phyloP scores from a whole-genome alignment of 2,329 filamentous ascomycete species.

The Exophiala phaeomuriformis region DNA sequence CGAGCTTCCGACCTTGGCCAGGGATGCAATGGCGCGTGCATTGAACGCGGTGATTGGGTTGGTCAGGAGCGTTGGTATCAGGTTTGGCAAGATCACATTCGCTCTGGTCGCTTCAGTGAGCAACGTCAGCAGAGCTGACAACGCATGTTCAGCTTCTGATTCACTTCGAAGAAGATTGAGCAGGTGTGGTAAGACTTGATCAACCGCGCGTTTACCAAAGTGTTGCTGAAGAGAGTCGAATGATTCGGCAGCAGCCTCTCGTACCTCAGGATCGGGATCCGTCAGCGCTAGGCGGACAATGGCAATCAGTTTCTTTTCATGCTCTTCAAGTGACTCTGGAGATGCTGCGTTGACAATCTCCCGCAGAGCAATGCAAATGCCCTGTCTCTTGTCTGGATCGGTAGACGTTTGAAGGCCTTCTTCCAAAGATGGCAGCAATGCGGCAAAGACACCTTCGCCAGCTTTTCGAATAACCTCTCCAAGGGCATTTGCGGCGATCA shows the following conservation, averaged over 20 bases:
- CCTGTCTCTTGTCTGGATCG: constrained; percentile 88
- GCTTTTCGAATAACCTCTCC: constrained; percentile 96
- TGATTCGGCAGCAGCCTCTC: constrained; percentile 92
- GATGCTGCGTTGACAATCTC: constrained; percentile 88
- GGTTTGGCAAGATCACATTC: constrained; percentile 92
- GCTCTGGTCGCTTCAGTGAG: constrained; percentile 89
- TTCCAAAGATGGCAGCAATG: constrained; percentile 81
- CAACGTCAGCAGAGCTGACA: constrained; percentile 85
- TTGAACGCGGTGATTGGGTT: constrained; percentile 92
- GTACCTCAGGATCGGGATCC: constrained; percentile 79
- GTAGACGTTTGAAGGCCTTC: constrained; percentile 81
- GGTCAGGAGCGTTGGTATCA: constrained; percentile 85
- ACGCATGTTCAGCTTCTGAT: constrained; percentile 79
- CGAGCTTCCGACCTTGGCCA: constrained; percentile 82
- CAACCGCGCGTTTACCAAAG: constrained; percentile 86
- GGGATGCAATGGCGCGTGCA: constrained; percentile 81
- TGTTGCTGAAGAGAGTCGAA: constrained; percentile 94
- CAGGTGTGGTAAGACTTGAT: constrained; percentile 88
- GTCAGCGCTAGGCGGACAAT: constrained; percentile 89
- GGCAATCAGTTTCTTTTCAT: constrained; percentile 89
- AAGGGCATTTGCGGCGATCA: constrained; percentile 93
- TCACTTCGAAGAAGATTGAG: constrained; percentile 83
- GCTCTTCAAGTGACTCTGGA: constrained; percentile 80
- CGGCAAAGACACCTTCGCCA: constrained; percentile 84
- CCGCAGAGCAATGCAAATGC: constrained; percentile 91